phyloP scores from a whole-genome alignment of 805 yeast species.

The Yamadazyma paraphyllophila region DNA sequence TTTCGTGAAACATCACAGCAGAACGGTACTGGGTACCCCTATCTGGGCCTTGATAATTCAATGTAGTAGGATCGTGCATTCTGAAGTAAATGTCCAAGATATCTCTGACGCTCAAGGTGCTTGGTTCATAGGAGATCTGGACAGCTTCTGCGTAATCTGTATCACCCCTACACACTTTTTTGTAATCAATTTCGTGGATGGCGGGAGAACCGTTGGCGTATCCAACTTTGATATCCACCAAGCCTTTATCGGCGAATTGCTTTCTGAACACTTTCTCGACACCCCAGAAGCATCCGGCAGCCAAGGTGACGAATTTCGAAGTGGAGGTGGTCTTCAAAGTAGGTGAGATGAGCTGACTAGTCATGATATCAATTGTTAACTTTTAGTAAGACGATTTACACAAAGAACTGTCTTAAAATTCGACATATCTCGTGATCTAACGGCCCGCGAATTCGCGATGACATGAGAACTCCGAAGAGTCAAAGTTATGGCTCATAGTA shows the following conservation, averaged over 20 bases:
- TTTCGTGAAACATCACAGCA: constrained; percentile 67
- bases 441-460: neutral
- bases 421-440: too few species aligned
- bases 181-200: constrained; percentile 43
- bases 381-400: too few species aligned
- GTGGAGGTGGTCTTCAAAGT: constrained; percentile 33
- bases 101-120: constrained; percentile 53
- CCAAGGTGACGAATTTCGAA: constrained; percentile 39
- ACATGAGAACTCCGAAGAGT: neutral
- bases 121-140: constrained; percentile 80
- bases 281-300: constrained; percentile 83
- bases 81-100: constrained; percentile 81
- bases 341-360: constrained; percentile 27
- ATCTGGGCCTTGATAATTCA: constrained; percentile 84
- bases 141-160: constrained; percentile 80
- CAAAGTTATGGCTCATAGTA: neutral
- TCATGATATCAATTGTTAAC: too few species aligned
- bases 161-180: constrained; percentile 70
- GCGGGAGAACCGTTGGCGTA: constrained; percentile 82
- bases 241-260: constrained; percentile 60
- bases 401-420: too few species aligned
- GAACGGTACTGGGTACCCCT: constrained; percentile 87
- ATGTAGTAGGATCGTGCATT: constrained; percentile 92
- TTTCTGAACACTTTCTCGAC: constrained; percentile 81
- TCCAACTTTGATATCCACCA: constrained; percentile 81